Base-by-base conservation (phyloP, 2,329 filamentous ascomycete species). In the Colletotrichum simmondsii region DNA sequence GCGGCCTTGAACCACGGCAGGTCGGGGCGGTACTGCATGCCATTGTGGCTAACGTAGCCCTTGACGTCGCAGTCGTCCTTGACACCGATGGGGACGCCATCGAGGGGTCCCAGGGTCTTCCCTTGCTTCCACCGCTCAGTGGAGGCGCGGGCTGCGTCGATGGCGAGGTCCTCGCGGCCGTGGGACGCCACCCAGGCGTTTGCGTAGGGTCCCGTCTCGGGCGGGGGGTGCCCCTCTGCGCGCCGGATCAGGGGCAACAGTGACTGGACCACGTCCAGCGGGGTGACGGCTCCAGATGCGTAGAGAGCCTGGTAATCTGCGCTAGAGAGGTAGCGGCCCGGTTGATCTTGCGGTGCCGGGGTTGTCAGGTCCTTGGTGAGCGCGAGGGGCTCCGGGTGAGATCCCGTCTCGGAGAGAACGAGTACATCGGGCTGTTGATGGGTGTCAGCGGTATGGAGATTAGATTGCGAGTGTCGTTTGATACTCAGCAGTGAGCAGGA, bases 51-150 rank as follows among this genome's bases (percentile, higher is more conserved):
- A 63, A 89, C 87, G 79, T 95, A 95, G 16, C 93, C 94, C 75
- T 90, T 87, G 37, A 95, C 85, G 75, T 92, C 87, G 19, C 92
- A 87, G 78, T 97, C 94, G 78, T 97, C 95, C 83, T 98, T 97
- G 77, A 97, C 90, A 0, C 92, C 93, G 61, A 97, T 89, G 0
- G 95, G 95, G 1, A 97, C 90, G 14, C 95, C 95, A 77, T 98
- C 95, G 8, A 97, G 84, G 5, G 94, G 84, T 14, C 94, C 88
- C 19, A 95, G 81, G 0, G 91, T 87, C 74, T 87, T 87, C 0
- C 93, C 93, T 19, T 87, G 84, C 71, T 90, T 89, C 81, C 93
- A 97, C 58, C 95, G 87, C 78, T 89, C 86, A 0, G 94, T 93
- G 1, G 94, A 97, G 8, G 89, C 93, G 76, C 87, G 87, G 0